A percentile compares a stretch with the other conserved stretches of the same genome.
phyloP scores from a whole-genome alignment of 2,329 filamentous ascomycete species.

The Colletotrichum kahawae region DNA sequence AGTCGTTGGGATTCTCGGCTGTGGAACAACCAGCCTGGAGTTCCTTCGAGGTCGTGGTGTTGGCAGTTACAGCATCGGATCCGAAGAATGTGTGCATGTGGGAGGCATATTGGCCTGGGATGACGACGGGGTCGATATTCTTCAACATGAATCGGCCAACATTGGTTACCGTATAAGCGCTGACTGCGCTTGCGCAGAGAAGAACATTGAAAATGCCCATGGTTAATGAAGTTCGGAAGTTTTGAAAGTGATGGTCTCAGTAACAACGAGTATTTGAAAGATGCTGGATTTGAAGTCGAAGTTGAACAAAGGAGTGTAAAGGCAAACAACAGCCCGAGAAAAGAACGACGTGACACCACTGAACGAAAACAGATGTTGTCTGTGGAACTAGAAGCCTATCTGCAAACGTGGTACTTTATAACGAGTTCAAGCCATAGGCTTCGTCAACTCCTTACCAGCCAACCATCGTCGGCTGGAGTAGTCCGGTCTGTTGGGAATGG shows the following conservation, averaged over 20 bases:
- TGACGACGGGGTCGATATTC: constrained; percentile 37
- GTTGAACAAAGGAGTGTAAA: not conserved
- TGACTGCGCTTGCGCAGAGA: not conserved
- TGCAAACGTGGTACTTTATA: not conserved
- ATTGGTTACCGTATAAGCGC: constrained; percentile 23
- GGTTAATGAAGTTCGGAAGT: accelerated
- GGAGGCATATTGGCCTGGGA: constrained; percentile 32
- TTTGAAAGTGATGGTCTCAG: accelerated
- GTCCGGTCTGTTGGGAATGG: not conserved
- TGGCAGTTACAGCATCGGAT: constrained; percentile 33
- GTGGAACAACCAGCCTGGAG: constrained; percentile 48
- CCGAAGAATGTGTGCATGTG: constrained; percentile 40
- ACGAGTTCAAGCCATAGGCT: not conserved
- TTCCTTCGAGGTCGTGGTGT: constrained; percentile 28
- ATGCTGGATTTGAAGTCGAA: not conserved
- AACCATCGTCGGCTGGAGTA: not conserved
- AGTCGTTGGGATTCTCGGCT: constrained; percentile 49
- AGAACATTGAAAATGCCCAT: not conserved
- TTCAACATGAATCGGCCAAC: constrained; percentile 32
- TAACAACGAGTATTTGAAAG: not conserved
- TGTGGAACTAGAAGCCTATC: not conserved
- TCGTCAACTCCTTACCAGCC: not conserved
- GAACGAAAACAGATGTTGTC: not conserved
- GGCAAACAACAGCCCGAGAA: not conserved
- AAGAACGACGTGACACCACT: not conserved